Evolutionary conservation across 2,329 filamentous ascomycete genomes (phyloP), one percentile per base, ranked within the genome.

Genomic region (Colletotrichum lindemuthianum): DNA sequence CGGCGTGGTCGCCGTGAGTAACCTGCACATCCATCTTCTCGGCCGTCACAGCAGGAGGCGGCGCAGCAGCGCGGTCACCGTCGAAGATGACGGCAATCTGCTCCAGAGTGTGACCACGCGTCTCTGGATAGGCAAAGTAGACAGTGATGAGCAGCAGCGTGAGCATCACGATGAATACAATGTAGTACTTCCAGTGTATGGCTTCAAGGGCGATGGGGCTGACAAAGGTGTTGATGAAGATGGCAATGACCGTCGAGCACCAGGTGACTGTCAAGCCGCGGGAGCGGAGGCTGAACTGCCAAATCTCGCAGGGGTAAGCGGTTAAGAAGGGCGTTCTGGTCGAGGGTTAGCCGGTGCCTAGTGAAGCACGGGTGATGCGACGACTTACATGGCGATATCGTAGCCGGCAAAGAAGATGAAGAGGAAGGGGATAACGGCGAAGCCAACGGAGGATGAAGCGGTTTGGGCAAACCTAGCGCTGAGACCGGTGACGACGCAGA

Each of bases 141-240:
- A 56, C 49, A 2, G 50, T 53, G 32, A 63, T 12, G 47, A 61
- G 50, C 8, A 66, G 50, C 6, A 63, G 43, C 1, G 60, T 61
- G n/a, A 77, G 70, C 1, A 73, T 70, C 0, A 72, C 77, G 24
- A 79, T 77, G 69, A 78, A 81, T 10, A 82, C 77, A 8, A 81
- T 77, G 59, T 82, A 82, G 60, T 79, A 81, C 67, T 76, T 79
- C 80, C 80, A 82, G 0, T 67, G 69, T 39, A 82, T 78, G 1
- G 71, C 71, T 1, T 78, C 75, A 54, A 82, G 73, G 0, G 76
- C 79, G 9, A 82, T 77, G 0, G 79, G 79, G 41, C 82, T 82
- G 9, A 79, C 77, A 47, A 79, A 79, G 37, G 72, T 71, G 55
- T 75, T 76, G 49, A 66, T 64, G 47, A 61, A 56, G 33, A 66